phyloP scores from a whole-genome alignment of 352 stramenopile genomes.

The Phytophthora boehmeriae region DNA sequence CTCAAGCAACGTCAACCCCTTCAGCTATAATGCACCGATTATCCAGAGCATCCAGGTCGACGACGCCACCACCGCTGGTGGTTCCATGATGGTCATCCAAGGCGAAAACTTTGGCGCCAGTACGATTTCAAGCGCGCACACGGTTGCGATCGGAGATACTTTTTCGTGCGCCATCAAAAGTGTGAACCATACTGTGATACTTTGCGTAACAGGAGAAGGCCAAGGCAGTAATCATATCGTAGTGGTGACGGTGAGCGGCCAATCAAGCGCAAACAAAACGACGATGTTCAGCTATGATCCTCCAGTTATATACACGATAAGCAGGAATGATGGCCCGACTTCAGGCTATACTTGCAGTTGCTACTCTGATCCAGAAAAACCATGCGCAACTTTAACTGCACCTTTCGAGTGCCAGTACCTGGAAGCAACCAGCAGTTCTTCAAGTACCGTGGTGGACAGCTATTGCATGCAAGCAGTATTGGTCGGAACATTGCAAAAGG shows the following conservation, averaged over 20 bases:
- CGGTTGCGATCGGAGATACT: constrained; percentile 30
- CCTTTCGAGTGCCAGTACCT: constrained; percentile 49
- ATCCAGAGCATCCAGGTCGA: constrained; percentile 40
- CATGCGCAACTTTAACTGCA: constrained; percentile 45
- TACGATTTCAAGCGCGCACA: constrained; percentile 41
- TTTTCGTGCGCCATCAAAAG: constrained; percentile 44
- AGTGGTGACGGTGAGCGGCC: constrained; percentile 45
- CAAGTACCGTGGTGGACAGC: constrained; percentile 11
- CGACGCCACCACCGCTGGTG: constrained; percentile 46
- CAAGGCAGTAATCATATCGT: constrained; percentile 46
- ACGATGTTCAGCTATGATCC: constrained; percentile 49
- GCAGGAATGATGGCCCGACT: constrained; percentile 44
- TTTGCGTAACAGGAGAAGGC: constrained; percentile 45
- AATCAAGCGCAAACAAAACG: constrained; percentile 26
- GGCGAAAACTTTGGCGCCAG: constrained; percentile 58
- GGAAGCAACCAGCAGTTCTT: constrained; percentile 15
- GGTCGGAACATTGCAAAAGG: constrained; percentile 14
- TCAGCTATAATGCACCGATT: constrained; percentile 57
- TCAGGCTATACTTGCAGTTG: constrained; percentile 61
- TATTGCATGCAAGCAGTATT: constrained; percentile 46
- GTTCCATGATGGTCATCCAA: constrained; percentile 48
- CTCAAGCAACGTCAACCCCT: constrained; percentile 46
- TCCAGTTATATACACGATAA: constrained; percentile 49
- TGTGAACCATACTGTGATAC: constrained; percentile 40
- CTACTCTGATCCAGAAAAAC: constrained; percentile 31